These are phyloP conservation scores for Magnolia changhungtana DNA, from an alignment of 164 flowering plant species.

Conservation along the genomic window DNA sequence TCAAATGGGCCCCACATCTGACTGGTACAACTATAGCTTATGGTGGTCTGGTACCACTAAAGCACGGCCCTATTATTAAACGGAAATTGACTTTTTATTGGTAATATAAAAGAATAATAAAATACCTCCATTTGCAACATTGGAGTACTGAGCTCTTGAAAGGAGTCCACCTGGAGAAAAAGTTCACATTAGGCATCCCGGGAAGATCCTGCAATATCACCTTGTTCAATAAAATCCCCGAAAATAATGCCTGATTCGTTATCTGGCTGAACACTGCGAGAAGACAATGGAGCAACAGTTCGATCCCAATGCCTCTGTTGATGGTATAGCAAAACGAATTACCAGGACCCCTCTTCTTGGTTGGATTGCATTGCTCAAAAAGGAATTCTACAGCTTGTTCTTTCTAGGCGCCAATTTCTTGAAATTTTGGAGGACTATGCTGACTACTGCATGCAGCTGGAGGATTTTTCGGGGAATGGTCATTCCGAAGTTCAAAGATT, in stretches of 20 bases:
- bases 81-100: neutral
- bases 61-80: neutral
- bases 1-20: too few species aligned
- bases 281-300: constrained; percentile 33
- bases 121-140: constrained; percentile 46
- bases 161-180: constrained; percentile 30
- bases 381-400: constrained; percentile 34
- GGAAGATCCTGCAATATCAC: constrained; percentile 32
- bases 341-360: constrained; percentile 4
- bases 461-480: constrained; percentile 27
- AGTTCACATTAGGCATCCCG: constrained; percentile 32
- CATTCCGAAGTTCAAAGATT: constrained; percentile 51
- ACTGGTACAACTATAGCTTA: too few species aligned
- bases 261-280: constrained; percentile 27
- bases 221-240: constrained; percentile 45
- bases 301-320: constrained; percentile 37
- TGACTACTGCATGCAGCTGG: constrained; percentile 20
- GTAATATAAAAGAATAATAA: neutral
- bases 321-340: constrained; percentile 10
- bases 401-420: constrained; percentile 19
- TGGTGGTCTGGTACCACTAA: neutral
- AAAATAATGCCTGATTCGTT: constrained; percentile 44
- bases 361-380: constrained; percentile 25
- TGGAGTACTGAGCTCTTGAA: constrained; percentile 26
- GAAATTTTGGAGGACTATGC: constrained; percentile 20